phyloP scores from a whole-genome alignment of 1,284 basidiomycete genomes.

The Salmacisia buchloeana region DNA sequence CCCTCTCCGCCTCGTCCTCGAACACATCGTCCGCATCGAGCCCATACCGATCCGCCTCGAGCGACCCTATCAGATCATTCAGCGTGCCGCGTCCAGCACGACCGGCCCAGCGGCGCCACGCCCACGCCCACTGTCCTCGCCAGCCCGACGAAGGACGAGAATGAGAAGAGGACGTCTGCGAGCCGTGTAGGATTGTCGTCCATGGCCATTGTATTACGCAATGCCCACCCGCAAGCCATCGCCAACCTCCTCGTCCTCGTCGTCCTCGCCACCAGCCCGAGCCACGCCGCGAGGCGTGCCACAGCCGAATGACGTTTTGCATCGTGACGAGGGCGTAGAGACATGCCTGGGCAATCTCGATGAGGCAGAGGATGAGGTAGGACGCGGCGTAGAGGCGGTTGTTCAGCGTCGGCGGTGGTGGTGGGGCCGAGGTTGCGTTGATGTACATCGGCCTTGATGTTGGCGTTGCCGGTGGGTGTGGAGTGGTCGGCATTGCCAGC shows the following conservation, averaged over 20 bases:
- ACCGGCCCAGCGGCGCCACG: constrained; percentile 1
- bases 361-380: constrained; percentile 31
- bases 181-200: background rate
- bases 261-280: constrained; percentile 9
- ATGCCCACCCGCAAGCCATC: too few relatives aligned
- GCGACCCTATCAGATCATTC: background rate
- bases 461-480: too few relatives aligned
- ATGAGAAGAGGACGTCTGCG: background rate
- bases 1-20: constrained; percentile 10
- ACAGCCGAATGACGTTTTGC: constrained; percentile 11
- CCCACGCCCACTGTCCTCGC: background rate
- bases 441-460: too few relatives aligned
- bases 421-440: too few relatives aligned
- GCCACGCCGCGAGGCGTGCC: background rate
- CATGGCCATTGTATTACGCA: constrained; percentile 8
- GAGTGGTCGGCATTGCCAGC: too few relatives aligned
- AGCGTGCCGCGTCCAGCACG: background rate
- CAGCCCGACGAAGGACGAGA: background rate
- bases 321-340: constrained; percentile 15
- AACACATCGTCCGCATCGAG: constrained; percentile 10
- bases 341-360: constrained; percentile 31
- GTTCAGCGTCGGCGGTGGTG: background rate
- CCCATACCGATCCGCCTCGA: constrained; percentile 1
- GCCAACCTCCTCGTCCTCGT: too few relatives aligned
- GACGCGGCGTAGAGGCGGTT: constrained; percentile 30